A percentile compares a stretch with the other conserved stretches of the same genome.
phyloP scores from a whole-genome alignment of 257 asterid species.

The Nicotiana knightiana region DNA sequence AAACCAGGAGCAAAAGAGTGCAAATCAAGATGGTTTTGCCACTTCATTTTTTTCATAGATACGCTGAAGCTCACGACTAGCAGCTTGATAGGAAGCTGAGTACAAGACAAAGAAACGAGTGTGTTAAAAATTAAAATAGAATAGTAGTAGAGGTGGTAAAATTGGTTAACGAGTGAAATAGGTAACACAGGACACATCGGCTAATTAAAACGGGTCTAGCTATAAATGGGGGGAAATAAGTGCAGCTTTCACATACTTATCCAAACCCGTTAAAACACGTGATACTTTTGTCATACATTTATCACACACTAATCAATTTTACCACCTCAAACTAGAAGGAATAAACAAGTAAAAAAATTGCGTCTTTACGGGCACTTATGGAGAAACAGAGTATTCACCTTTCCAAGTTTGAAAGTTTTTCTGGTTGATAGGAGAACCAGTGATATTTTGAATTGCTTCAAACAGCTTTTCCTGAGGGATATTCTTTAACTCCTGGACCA shows the following conservation, averaged over 20 bases:
- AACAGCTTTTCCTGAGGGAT: slow-evolving; percentile 54
- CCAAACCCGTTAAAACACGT: not conserved
- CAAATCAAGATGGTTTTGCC: slow-evolving; percentile 27
- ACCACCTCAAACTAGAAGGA: not conserved
- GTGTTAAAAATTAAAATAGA: not conserved
- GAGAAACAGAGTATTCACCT: slow-evolving; percentile 38
- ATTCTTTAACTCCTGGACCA: slow-evolving; percentile 68
- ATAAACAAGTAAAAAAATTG: not conserved
- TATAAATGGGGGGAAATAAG: not conserved
- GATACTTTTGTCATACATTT: not conserved
- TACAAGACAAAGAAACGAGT: not conserved
- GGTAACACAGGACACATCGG: not conserved
- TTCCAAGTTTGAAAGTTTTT: slow-evolving; percentile 58
- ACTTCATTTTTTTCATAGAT: slow-evolving; percentile 46
- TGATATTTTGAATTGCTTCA: slow-evolving; percentile 44
- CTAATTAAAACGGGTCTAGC: not conserved
- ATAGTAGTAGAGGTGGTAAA: not conserved
- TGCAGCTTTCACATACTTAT: not conserved
- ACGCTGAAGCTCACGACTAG: slow-evolving; percentile 52
- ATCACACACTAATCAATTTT: not conserved
- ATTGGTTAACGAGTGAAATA: not conserved
- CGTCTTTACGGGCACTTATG: not conserved
- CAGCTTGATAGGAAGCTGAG: slow-evolving; percentile 62
- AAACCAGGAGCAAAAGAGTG: not conserved
- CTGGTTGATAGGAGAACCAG: slow-evolving; percentile 55